Percentiles rank a stretch among this genome's conserved stretches.
Evolutionary conservation across 2,329 filamentous ascomycete genomes (phyloP).

Genomic region (Fusarium marasasianum): DNA sequence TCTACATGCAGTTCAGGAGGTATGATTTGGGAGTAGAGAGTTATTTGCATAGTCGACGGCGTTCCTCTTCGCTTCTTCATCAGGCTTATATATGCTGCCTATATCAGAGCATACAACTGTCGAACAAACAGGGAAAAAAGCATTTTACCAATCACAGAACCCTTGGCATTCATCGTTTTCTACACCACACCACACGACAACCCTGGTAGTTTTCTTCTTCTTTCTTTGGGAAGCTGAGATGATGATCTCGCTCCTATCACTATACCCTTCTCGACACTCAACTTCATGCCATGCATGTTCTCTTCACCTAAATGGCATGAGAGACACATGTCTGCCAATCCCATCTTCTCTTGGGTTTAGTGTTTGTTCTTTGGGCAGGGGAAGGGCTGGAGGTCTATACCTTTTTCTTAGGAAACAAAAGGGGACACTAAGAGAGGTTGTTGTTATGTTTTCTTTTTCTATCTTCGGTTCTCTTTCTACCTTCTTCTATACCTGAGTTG

Average conservation of each 20-base stretch:
- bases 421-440: conserved; percentile 25
- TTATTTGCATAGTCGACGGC: conserved; percentile 52
- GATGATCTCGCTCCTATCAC: conserved; percentile 4
- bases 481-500: conserved; percentile 45
- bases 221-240: background rate
- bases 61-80: conserved; percentile 44
- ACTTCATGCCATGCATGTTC: conserved; percentile 23
- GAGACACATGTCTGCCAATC: conserved; percentile 14
- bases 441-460: conserved; percentile 13
- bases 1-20: conserved; percentile 38
- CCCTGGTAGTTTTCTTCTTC: conserved; percentile 35
- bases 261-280: conserved; percentile 13
- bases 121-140: conserved; percentile 31
- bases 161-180: conserved; percentile 28
- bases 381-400: conserved; percentile 19
- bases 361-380: conserved; percentile 22
- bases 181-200: conserved; percentile 33
- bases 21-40: conserved; percentile 47
- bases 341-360: conserved; percentile 30
- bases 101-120: conserved; percentile 5
- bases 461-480: conserved; percentile 9
- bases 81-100: conserved; percentile 10
- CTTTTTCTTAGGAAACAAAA: conserved; percentile 29
- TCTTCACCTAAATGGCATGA: conserved; percentile 16
- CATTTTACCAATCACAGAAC: conserved; percentile 22